These are phyloP conservation scores for Xylaria nigripes DNA, from an alignment of 495 filamentous ascomycete species.

Conservation along the genomic window DNA sequence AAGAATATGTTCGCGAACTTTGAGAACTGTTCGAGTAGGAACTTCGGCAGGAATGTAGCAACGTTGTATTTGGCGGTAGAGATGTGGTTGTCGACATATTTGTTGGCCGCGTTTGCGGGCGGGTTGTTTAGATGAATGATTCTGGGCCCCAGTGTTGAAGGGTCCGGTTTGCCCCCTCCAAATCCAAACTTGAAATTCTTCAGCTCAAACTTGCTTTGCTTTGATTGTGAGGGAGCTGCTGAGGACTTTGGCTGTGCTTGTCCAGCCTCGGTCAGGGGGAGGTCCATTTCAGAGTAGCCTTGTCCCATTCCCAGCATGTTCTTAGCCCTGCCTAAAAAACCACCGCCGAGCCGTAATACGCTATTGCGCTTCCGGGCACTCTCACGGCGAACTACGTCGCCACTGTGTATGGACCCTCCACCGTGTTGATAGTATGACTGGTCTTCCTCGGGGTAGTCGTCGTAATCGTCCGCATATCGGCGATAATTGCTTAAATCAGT, in stretches of 20 bases:
- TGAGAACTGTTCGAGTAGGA: constrained; percentile 97
- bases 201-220: constrained; percentile 49
- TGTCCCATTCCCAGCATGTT: constrained; percentile 85
- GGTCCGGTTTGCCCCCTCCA: constrained; percentile 74
- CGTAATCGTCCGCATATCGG: constrained; percentile 77
- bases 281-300: constrained; percentile 96
- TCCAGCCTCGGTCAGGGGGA: constrained; percentile 80
- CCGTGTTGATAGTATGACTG: constrained; percentile 60
- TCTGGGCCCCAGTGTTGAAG: constrained; percentile 81
- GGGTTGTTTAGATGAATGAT: constrained; percentile 97
- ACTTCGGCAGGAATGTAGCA: constrained; percentile 93
- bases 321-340: constrained; percentile 77
- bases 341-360: constrained; percentile 76
- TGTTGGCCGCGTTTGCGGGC: constrained; percentile 79
- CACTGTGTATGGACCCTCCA: constrained; percentile 40
- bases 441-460: constrained; percentile 68
- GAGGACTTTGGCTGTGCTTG: constrained; percentile 24
- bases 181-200: constrained; percentile 93
- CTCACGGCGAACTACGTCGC: constrained; percentile 41
- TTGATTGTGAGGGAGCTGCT: constrained; percentile 24
- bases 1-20: constrained; percentile 99
- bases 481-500: constrained; percentile 80
- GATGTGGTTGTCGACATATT: constrained; percentile 91
- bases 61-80: constrained; percentile 98
- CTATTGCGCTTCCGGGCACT: constrained; percentile 70